These are phyloP conservation scores for Acer campestre DNA, from an alignment of 345 rosid genomes.

Conservation along the genomic window DNA sequence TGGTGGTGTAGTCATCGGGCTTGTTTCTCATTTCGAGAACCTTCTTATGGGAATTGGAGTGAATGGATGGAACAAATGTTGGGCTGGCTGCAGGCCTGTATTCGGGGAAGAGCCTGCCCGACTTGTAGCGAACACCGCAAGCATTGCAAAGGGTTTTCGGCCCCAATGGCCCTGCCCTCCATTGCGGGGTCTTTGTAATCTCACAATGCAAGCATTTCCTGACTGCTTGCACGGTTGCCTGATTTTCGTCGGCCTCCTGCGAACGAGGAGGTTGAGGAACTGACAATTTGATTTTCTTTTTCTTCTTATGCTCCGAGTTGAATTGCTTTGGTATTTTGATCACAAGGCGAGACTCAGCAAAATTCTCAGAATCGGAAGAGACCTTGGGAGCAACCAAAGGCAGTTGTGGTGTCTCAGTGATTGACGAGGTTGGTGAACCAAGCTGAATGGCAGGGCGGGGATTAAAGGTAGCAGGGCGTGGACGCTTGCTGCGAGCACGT, in stretches of 20 bases:
- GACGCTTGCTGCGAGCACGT: constrained; percentile 92
- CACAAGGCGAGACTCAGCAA: constrained; percentile 59
- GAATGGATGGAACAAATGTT: constrained; percentile 79
- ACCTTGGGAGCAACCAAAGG: constrained; percentile 25
- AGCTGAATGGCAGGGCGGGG: constrained; percentile 60
- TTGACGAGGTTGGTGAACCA: constrained; percentile 40
- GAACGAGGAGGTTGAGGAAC: constrained; percentile 32
- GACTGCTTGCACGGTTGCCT: constrained; percentile 35
- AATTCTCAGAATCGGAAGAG: constrained; percentile 55
- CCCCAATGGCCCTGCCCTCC: constrained; percentile 99
- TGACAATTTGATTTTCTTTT: constrained; percentile 72
- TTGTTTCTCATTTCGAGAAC: constrained; percentile 91
- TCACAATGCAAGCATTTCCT: constrained; percentile 97
- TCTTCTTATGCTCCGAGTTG: constrained; percentile 61
- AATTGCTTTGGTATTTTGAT: constrained; percentile 72
- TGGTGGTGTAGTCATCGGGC: constrained; percentile 20
- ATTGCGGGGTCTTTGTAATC: constrained; percentile 94
- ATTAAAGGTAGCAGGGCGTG: constrained; percentile 70
- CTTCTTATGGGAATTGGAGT: constrained; percentile 97
- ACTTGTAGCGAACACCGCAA: constrained; percentile 92
- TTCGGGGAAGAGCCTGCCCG: constrained; percentile 96
- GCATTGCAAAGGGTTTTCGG: constrained; percentile 99
- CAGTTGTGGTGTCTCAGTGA: constrained; percentile 30
- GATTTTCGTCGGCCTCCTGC: constrained; percentile 38
- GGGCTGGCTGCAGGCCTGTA: constrained; percentile 98